A percentile compares a stretch with the other conserved stretches of the same genome.
phyloP scores from a whole-genome alignment of 1,284 basidiomycete genomes.

The Phellopilus nigrolimitatus region DNA sequence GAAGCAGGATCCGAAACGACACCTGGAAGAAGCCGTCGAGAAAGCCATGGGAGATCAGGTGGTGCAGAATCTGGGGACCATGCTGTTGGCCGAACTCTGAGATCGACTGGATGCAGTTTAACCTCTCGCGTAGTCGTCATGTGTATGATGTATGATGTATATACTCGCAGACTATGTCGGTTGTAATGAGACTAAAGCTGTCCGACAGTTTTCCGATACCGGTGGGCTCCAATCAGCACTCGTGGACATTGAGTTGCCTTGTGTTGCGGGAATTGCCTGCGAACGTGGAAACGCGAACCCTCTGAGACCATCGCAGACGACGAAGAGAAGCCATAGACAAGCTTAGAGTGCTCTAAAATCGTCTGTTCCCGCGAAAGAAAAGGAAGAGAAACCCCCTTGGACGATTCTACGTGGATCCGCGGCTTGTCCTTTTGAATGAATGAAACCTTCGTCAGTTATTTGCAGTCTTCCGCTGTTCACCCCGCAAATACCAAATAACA shows the following conservation, averaged over 20 bases:
- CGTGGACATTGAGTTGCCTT: too few species aligned
- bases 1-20: conserved; percentile 96
- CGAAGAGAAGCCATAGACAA: not conserved
- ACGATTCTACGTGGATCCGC: too few species aligned
- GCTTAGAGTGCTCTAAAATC: not conserved
- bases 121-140: conserved; percentile 8
- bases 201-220: too few species aligned
- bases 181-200: conserved; percentile 3
- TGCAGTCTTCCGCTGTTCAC: too few species aligned
- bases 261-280: not conserved
- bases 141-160: conserved; percentile 12
- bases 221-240: too few species aligned
- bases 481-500: too few species aligned
- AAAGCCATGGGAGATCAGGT: conserved; percentile 95
- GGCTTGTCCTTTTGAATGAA: too few species aligned
- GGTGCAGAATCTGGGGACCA: conserved; percentile 88
- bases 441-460: not conserved
- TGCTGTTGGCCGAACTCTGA: conserved; percentile 81
- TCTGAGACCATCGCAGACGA: not conserved
- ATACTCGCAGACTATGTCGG: not conserved
- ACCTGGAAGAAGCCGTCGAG: conserved; percentile 95
- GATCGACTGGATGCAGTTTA: not conserved
- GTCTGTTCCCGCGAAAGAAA: not conserved
- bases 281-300: not conserved
- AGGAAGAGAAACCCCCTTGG: too few species aligned